These are phyloP conservation scores for Claviceps quebecensis DNA, from an alignment of 2,329 filamentous ascomycete genomes.

Conservation along the genomic window DNA sequence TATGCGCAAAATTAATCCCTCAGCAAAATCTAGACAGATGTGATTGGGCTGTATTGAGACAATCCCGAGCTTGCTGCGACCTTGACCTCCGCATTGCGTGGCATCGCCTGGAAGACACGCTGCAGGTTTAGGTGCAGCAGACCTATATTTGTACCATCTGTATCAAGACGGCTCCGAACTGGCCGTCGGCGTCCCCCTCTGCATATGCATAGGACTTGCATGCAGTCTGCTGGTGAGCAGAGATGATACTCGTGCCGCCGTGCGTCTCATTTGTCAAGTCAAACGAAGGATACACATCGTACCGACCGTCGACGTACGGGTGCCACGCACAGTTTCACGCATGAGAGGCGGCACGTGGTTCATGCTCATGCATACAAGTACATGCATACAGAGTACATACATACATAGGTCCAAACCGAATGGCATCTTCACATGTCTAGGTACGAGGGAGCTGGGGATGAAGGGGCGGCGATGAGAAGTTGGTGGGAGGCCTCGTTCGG, in stretches of 20 bases:
- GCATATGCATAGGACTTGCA: too few species aligned
- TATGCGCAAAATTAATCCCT: neutral
- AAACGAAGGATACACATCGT: neutral
- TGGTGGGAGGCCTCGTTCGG: slow-evolving; percentile 6
- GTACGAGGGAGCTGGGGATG: neutral
- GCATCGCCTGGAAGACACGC: neutral
- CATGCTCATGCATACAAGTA: neutral
- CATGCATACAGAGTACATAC: neutral
- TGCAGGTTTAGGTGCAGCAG: neutral
- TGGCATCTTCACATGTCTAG: neutral
- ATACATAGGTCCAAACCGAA: neutral
- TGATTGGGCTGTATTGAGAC: neutral
- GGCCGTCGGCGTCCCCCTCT: too few species aligned
- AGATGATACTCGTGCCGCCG: neutral
- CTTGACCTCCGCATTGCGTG: neutral
- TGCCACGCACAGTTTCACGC: neutral
- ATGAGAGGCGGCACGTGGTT: neutral
- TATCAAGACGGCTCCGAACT: too few species aligned
- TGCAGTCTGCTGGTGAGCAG: neutral
- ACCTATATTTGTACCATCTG: neutral
- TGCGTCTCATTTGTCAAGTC: neutral
- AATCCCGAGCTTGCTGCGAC: neutral
- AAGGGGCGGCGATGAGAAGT: neutral
- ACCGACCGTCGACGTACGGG: neutral
- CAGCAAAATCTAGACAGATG: neutral